A percentile compares a stretch with the other conserved stretches of the same genome.
phyloP scores from a whole-genome alignment of 371 early-diverging fungal species.

The Mortierella sp. region DNA sequence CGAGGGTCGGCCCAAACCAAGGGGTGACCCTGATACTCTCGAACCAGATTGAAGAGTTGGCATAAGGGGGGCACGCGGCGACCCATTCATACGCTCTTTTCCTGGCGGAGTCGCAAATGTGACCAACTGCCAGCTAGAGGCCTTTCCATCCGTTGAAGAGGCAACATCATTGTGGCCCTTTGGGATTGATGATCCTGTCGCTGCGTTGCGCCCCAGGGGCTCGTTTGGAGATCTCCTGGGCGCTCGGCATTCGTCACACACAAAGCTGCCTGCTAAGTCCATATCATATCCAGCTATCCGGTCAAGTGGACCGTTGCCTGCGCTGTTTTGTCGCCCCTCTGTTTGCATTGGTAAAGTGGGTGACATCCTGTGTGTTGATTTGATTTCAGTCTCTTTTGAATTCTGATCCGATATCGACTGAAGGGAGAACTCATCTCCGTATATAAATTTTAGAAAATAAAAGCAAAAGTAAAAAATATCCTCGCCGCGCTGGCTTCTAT shows the following conservation, averaged over 20 bases:
- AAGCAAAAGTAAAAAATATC: conserved; percentile 53
- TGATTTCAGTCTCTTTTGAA: no score
- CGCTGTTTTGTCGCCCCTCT: no score
- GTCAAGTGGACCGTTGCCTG: no score
- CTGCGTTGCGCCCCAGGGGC: conserved; percentile 23
- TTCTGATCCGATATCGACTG: conserved; percentile 19
- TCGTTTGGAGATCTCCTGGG: conserved; percentile 20
- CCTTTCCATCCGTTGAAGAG: conserved; percentile 45
- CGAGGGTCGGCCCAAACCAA: conserved; percentile 11
- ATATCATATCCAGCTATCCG: no score
- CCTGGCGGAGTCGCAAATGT: conserved; percentile 45
- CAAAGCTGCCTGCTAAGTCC: not conserved
- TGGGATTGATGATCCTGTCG: not conserved
- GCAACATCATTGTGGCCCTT: conserved; percentile 30
- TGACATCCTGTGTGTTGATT: no score
- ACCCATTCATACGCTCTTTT: conserved; percentile 23
- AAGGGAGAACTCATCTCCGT: conserved; percentile 45
- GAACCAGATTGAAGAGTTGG: conserved; percentile 15
- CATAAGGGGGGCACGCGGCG: conserved; percentile 37
- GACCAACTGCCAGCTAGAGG: conserved; percentile 51
- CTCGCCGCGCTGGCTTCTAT: conserved; percentile 50
- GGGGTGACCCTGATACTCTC: conserved; percentile 15
- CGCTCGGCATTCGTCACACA: conserved; percentile 33
- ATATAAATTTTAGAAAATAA: conserved; percentile 51
- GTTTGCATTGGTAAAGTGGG: no score